Evolutionary conservation across 192 early-diverging fungal genomes (phyloP).

Genomic region (Umbelopsis ramanniana): DNA sequence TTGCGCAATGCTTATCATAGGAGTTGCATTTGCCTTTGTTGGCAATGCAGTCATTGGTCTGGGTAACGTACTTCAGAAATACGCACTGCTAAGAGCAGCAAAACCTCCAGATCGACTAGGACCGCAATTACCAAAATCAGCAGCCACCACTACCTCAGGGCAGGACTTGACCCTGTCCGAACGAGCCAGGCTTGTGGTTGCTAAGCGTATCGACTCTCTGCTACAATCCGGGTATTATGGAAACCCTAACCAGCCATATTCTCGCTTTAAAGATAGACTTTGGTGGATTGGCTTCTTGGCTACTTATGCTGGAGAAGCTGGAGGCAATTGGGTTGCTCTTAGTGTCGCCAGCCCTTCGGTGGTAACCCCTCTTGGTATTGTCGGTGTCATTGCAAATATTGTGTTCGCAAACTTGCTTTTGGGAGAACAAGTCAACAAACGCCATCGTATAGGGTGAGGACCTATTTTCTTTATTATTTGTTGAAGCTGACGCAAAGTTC

Average conservation of each 20-base stretch:
- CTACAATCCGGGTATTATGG: constrained; percentile 5
- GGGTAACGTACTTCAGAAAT: constrained; percentile 37
- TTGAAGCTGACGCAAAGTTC: not conserved
- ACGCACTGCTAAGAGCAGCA: constrained; percentile 23
- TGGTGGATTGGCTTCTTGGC: constrained; percentile 30
- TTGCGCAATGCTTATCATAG: not conserved
- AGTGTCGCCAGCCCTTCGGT: constrained; percentile 27
- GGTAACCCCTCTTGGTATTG: constrained; percentile 38
- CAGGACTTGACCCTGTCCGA: not conserved
- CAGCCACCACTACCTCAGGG: not conserved
- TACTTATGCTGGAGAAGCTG: constrained; percentile 28
- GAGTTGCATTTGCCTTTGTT: constrained; percentile 26
- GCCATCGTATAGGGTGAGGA: constrained; percentile 25
- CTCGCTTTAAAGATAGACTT: constrained; percentile 27
- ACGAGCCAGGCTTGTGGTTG: not conserved
- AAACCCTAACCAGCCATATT: constrained; percentile 22
- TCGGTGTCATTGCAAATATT: constrained; percentile 34
- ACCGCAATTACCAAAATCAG: not conserved
- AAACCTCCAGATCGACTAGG: constrained; percentile 3
- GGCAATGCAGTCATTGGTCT: constrained; percentile 37
- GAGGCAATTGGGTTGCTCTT: constrained; percentile 39
- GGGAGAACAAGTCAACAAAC: constrained; percentile 21
- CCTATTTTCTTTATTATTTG: not conserved
- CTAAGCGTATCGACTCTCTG: not conserved
- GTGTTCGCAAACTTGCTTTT: constrained; percentile 28